phyloP scores from a whole-genome alignment of 768 basidiomycete species.

The Boletus subcaerulescens region DNA sequence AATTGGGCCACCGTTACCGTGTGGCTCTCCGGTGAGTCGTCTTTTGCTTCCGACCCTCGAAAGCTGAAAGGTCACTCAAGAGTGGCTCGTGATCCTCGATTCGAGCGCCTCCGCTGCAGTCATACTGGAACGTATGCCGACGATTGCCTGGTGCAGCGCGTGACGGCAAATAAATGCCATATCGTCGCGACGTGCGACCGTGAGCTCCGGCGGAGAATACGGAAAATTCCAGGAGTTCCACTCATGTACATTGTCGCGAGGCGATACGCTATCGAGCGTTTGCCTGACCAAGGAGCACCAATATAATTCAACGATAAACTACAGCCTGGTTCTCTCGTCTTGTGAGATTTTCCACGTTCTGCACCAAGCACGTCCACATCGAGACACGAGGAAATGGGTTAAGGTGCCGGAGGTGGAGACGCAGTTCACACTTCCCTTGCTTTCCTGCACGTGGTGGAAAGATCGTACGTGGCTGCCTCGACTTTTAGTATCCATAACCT shows the following conservation, averaged over 20 bases:
- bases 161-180: slow-evolving; percentile 92
- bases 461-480: not conserved
- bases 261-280: slow-evolving; percentile 89
- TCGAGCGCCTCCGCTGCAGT: slow-evolving; percentile 89
- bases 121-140: slow-evolving; percentile 98
- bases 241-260: slow-evolving; percentile 96
- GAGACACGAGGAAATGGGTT: not conserved
- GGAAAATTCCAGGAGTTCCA: slow-evolving; percentile 90
- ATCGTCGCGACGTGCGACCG: slow-evolving; percentile 98
- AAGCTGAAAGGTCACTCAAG: slow-evolving; percentile 41
- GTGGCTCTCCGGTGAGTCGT: slow-evolving; percentile 81
- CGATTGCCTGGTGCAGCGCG: slow-evolving; percentile 95
- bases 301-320: slow-evolving; percentile 28
- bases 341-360: slow-evolving; percentile 1
- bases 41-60: not conserved
- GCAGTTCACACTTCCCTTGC: not conserved
- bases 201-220: slow-evolving; percentile 86
- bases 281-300: slow-evolving; percentile 94
- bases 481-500: not conserved
- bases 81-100: slow-evolving; percentile 94
- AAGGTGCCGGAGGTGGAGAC: not conserved
- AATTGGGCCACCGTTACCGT: slow-evolving; percentile 92
- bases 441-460: not conserved
- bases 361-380: not conserved
- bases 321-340: not conserved